Evolutionary conservation across 306 rosid genomes (phyloP), one percentile per base, ranked within the genome.

Genomic region (Gillenia trifoliata): DNA sequence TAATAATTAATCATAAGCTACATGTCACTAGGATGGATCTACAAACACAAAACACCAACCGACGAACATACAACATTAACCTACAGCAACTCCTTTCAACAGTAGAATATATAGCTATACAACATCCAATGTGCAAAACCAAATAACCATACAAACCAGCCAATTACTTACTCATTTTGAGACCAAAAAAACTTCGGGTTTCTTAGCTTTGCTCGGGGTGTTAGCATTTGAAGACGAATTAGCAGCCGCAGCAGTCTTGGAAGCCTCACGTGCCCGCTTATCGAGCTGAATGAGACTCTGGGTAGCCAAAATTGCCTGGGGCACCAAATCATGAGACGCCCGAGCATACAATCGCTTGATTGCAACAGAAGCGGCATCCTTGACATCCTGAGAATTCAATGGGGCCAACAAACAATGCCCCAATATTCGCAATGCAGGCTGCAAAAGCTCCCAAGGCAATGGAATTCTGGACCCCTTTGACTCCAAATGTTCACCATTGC

Each of bases 331-430:
- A 85, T 94, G 99, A 25, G 89, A 83, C 1, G 93, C 96, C 68
- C 99, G 87, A 0, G 96, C 97, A 72, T 89, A 92, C 71, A 92
- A 83, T 34, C 87, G 81, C 80, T 93, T 81, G 1, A 85, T 91
- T 0, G 97, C 97, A 40, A 79, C 59, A 0, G 95, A 78, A 0
- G 97, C 96, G 1, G 87, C 85, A 28, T 88, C 92, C 78, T 90
- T 92, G 2, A 94, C 97, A 2, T 94, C 99, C 64, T 78, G 87
- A 4, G 92, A 70, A 77, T 81, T 90, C 92, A 94, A 80, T 0
- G 97, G 97, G 10, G 89, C 97, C 84, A 94, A 60, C 74, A 94
- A 82, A 75, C 99, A 94, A 52, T 94, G 99, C 28, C 99, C 99
- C 57, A 94, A 23, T 62, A 94, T 92, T 71, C 96, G 86, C 82